These are phyloP conservation scores for Allium cepa DNA, from an alignment of 106 monocot species.

Conservation along the genomic window DNA sequence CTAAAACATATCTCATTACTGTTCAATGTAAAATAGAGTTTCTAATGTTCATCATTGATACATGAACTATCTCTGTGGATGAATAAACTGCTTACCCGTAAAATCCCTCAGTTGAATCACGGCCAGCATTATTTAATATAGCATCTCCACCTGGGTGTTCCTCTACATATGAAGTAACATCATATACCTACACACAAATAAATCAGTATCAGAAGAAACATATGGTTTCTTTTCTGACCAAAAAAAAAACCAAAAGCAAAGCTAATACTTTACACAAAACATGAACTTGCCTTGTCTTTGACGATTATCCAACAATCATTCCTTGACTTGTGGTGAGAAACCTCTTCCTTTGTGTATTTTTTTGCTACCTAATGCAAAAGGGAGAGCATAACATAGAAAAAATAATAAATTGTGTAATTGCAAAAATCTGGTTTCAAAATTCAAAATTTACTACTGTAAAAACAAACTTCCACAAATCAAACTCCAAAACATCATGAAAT, in stretches of 20 bases:
- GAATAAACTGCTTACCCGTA: constrained; percentile 47
- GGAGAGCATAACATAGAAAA: not conserved
- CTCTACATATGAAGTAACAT: constrained; percentile 93
- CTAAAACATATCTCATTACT: too few relatives aligned
- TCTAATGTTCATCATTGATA: too few relatives aligned
- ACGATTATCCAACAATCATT: constrained; percentile 97
- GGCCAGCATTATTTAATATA: constrained; percentile 85
- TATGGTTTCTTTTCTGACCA: not conserved
- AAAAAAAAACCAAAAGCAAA: not conserved
- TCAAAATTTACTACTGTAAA: not conserved
- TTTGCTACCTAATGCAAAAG: constrained; percentile 16
- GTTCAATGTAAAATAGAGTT: too few relatives aligned
- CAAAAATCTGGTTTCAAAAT: not conserved
- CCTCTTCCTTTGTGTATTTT: constrained; percentile 65
- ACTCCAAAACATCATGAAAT: not conserved
- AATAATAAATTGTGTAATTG: not conserved
- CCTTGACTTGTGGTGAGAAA: constrained; percentile 64
- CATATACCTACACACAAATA: constrained; percentile 59
- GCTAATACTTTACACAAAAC: not conserved
- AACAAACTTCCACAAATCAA: not conserved
- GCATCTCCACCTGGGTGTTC: constrained; percentile 98
- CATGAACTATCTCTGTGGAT: too few relatives aligned
- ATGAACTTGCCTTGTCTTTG: constrained; percentile 69
- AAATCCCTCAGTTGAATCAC: constrained; percentile 94
- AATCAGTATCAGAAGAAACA: not conserved